A percentile compares a stretch with the other conserved stretches of the same genome.
Evolutionary conservation across 768 basidiomycete genomes (phyloP).

Genomic region (Lentinula raphanica): DNA sequence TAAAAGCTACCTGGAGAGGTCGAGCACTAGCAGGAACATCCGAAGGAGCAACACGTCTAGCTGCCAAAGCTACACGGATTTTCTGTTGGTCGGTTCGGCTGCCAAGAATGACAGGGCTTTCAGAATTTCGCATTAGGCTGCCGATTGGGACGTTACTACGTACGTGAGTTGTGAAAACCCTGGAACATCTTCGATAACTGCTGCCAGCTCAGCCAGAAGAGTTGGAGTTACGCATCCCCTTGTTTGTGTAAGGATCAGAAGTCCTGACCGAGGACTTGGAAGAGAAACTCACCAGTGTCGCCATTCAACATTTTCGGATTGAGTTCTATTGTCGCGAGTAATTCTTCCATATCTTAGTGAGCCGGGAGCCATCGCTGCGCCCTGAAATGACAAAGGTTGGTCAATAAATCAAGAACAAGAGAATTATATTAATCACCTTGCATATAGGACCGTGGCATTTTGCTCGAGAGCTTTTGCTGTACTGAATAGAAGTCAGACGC

Average conservation of each 20-base stretch:
- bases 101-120: neutral
- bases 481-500: conserved; percentile 34
- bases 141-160: conserved; percentile 12
- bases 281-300: conserved; percentile 56
- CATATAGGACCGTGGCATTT: conserved; percentile 55
- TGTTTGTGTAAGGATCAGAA: conserved; percentile 20
- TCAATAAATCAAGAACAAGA: too few relatives aligned
- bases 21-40: conserved; percentile 50
- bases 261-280: neutral
- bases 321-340: conserved; percentile 29
- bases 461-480: conserved; percentile 64
- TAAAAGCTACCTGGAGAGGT: neutral
- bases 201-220: conserved; percentile 47
- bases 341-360: conserved; percentile 62
- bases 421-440: conserved; percentile 1
- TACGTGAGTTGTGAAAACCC: conserved; percentile 54
- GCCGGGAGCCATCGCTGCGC: conserved; percentile 46
- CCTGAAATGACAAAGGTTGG: conserved; percentile 25
- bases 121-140: too few relatives aligned
- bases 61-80: conserved; percentile 53
- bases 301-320: conserved; percentile 67
- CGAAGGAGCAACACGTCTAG: conserved; percentile 46
- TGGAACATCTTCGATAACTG: conserved; percentile 34
- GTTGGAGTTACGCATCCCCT: conserved; percentile 69
- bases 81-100: conserved; percentile 52